Evolutionary conservation across 176 grass and related monocot genomes (phyloP), one percentile per base, ranked within the genome.

Genomic region (Oryza nivara): DNA sequence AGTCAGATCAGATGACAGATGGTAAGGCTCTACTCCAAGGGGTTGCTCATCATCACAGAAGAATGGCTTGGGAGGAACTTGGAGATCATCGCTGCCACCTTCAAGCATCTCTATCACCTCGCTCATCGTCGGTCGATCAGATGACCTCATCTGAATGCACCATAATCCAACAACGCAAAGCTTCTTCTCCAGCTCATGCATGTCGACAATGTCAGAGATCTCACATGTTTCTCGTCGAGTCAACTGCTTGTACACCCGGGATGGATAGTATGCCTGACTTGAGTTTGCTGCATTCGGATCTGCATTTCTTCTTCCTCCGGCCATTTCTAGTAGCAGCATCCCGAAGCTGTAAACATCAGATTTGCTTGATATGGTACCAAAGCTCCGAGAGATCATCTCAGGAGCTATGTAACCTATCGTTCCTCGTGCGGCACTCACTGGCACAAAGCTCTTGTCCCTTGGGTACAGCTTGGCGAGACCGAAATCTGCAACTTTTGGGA

Each of bases 101-200:
- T 82, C 85, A 2, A 87, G 80, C 89, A 91, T 87, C 47, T 91
- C 80, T 74, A 91, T 68, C 10, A 86, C 88, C 58, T 90, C 68
- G 40, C 40, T 41, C 40, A 41, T 41, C 40, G 40, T 41, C 1
- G 40, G 40, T 41, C 40, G 40, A 41, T 78, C 82, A 1, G 4
- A 36, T 1, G 83, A 68, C 61, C 80, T 87, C 36, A 86, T 67
- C 30, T 89, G 87, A 72, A 91, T 91, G 52, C 85, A 85, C 51
- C 51, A 19, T 56, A 56, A 3, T 19, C 51, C 16, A 56, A 56
- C 16, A 56, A 56, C 4, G 30, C 84, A 89, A 7, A 87, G 52
- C 70, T 89, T 89, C 74, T 51, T 84, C 40, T 73, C 74, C 26
- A 86, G 34, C 20, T 84, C 75, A 13, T 72, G 67, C 41, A 88